phyloP scores from a whole-genome alignment of 306 rosid genomes.

The Lathyrus oleraceus region DNA sequence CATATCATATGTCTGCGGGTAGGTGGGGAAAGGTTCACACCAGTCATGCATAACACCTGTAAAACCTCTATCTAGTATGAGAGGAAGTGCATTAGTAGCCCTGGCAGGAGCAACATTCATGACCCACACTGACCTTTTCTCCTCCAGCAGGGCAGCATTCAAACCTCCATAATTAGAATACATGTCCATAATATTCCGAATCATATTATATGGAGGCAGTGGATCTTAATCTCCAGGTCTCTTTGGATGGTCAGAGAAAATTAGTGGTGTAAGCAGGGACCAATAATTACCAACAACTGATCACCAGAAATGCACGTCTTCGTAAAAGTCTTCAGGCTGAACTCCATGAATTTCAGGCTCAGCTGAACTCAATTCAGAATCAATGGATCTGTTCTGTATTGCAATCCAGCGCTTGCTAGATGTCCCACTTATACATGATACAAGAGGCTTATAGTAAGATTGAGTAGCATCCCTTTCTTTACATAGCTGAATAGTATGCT shows the following conservation, averaged over 20 bases:
- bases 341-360: constrained; percentile 93
- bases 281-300: constrained; percentile 76
- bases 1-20: constrained; percentile 93
- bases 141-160: constrained; percentile 87
- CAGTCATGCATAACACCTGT: constrained; percentile 94
- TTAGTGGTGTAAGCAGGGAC: constrained; percentile 93
- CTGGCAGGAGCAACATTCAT: constrained; percentile 92
- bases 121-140: constrained; percentile 86
- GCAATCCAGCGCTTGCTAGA: constrained; percentile 83
- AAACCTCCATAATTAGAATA: constrained; percentile 86
- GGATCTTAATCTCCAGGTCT: constrained; percentile 99
- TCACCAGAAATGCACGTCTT: constrained; percentile 75
- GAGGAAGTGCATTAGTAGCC: constrained; percentile 78
- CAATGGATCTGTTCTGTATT: constrained; percentile 76
- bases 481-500: constrained; percentile 65
- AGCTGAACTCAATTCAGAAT: constrained; percentile 56
- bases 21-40: constrained; percentile 98
- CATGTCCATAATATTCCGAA: constrained; percentile 97
- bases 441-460: constrained; percentile 76
- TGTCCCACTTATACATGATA: constrained; percentile 85
- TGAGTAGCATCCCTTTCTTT: constrained; percentile 56
- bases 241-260: constrained; percentile 99
- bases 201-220: constrained; percentile 94
- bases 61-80: constrained; percentile 86
- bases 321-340: constrained; percentile 78